A percentile compares a stretch with the other conserved stretches of the same genome.
These are phyloP conservation scores for Boechera retrofracta DNA, from an alignment of 345 rosid species.

Conservation along the genomic window DNA sequence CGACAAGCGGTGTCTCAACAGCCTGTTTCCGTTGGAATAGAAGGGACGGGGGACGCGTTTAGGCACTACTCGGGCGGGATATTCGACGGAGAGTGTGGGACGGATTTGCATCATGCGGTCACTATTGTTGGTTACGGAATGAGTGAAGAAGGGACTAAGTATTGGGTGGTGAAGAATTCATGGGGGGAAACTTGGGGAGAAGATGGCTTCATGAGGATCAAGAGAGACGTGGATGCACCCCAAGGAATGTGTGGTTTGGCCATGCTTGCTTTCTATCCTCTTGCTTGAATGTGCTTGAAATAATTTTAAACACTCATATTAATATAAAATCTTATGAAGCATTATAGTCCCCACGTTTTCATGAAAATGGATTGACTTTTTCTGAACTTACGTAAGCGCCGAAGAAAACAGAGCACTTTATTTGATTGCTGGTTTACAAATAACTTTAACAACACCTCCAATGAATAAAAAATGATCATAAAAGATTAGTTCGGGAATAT, in stretches of 20 bases:
- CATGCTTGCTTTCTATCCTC: constrained; percentile 51
- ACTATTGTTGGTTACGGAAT: constrained; percentile 56
- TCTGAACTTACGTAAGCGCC: background rate
- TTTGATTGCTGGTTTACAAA: too few relatives aligned
- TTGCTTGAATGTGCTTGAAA: constrained; percentile 25
- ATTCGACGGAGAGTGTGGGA: constrained; percentile 46
- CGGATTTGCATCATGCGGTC: constrained; percentile 52
- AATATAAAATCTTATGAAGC: too few relatives aligned
- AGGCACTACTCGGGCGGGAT: constrained; percentile 49
- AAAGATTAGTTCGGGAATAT: too few relatives aligned
- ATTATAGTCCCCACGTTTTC: too few relatives aligned
- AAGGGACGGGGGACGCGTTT: constrained; percentile 40
- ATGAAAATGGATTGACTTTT: too few relatives aligned
- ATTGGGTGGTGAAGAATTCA: constrained; percentile 64
- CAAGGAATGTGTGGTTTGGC: constrained; percentile 60
- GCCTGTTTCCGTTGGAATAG: constrained; percentile 56
- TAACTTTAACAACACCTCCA: too few relatives aligned
- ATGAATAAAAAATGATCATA: too few relatives aligned
- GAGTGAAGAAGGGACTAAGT: constrained; percentile 41
- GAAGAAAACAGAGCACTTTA: background rate
- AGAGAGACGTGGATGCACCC: constrained; percentile 42
- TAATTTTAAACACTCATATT: too few relatives aligned
- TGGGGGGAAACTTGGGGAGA: constrained; percentile 65
- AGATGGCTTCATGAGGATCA: constrained; percentile 56
- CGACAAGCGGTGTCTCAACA: constrained; percentile 41